Evolutionary conservation across 2,329 filamentous ascomycete genomes (phyloP).

Genomic region (Cladosporium sp.): DNA sequence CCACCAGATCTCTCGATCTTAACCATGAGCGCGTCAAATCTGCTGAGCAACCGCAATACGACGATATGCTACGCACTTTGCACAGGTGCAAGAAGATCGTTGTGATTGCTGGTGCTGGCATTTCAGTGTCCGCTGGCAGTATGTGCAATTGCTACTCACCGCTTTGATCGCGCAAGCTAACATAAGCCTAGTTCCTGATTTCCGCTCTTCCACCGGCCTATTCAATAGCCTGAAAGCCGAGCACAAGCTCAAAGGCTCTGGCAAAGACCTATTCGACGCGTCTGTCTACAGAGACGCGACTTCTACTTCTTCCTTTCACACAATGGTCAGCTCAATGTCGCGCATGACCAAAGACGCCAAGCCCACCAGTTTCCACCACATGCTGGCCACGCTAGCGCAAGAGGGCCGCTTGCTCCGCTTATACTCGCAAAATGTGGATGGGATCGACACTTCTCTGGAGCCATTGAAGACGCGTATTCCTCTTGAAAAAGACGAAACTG

Average conservation of each 20-base stretch:
- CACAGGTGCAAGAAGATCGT: slow-evolving; percentile 94
- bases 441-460: slow-evolving; percentile 78
- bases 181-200: slow-evolving; percentile 70
- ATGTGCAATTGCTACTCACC: slow-evolving; percentile 39
- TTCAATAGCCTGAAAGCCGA: slow-evolving; percentile 81
- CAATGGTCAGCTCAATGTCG: slow-evolving; percentile 89
- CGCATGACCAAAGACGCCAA: slow-evolving; percentile 69
- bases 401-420: slow-evolving; percentile 83
- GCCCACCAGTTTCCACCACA: slow-evolving; percentile 86
- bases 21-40: slow-evolving; percentile 48
- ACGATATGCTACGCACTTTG: slow-evolving; percentile 67
- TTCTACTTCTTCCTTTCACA: slow-evolving; percentile 86
- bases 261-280: slow-evolving; percentile 94
- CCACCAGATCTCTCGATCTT: slow-evolving; percentile 77
- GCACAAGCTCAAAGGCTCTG: slow-evolving; percentile 87
- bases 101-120: slow-evolving; percentile 91
- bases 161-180: slow-evolving; percentile 18
- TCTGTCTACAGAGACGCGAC: slow-evolving; percentile 92
- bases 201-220: slow-evolving; percentile 83
- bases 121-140: slow-evolving; percentile 93
- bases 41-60: slow-evolving; percentile 54
- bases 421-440: slow-evolving; percentile 96
- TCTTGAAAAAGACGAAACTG: slow-evolving; percentile 63
- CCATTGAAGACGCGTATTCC: slow-evolving; percentile 78
- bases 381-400: slow-evolving; percentile 82